Base-by-base conservation (phyloP, 371 early-diverging fungal genomes). In the Saksenaea oblongispora region DNA sequence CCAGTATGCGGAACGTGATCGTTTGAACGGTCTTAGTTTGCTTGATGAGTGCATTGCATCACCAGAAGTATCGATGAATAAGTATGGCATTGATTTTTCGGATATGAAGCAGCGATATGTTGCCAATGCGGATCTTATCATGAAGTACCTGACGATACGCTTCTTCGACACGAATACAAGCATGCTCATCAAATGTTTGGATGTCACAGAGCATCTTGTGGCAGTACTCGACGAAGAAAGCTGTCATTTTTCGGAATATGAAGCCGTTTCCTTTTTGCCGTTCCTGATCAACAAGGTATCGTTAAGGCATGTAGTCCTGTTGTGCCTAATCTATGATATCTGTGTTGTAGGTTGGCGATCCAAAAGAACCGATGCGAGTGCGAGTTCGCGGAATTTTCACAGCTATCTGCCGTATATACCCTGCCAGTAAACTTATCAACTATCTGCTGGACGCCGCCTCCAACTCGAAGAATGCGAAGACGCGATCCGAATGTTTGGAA, bases 111-210 rank as follows among this genome's bases (percentile, higher is more conserved):
- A 66, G 24, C 83, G 91, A 14, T 85, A 75, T 58, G 65, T 92
- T 13, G 87, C 86, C 31, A 87, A 87, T 72, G 72, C 87, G 1
- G 96, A 95, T 65, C 62, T 95, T 14, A 71, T 95, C 34, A 75
- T 95, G 37, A 94, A 94, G 65, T 95, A 95, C 64, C 47, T 93
- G 54, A 91, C 94, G 14, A 72, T 95, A 24, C 88, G 96, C 14
- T 89, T 95, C 79, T 90, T 87, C 71, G 96, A 95, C 62, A 92
- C 93, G n/a, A 91, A 88, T 63, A 94, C 96, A 0, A 89, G 87
- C 56, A 90, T 93, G 74, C 70, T 91, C 36, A 78, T 95, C 53
- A 93, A 92, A 67, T 87, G 87, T 57, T 72, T 95, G 22, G 95
- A 95, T 39, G 58, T 94, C 9, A 71, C 93, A 0, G 91, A 94